A percentile compares a stretch with the other conserved stretches of the same genome.
These are phyloP conservation scores for Fusarium armeniacum DNA, from an alignment of 2,329 filamentous ascomycete species.

Conservation along the genomic window DNA sequence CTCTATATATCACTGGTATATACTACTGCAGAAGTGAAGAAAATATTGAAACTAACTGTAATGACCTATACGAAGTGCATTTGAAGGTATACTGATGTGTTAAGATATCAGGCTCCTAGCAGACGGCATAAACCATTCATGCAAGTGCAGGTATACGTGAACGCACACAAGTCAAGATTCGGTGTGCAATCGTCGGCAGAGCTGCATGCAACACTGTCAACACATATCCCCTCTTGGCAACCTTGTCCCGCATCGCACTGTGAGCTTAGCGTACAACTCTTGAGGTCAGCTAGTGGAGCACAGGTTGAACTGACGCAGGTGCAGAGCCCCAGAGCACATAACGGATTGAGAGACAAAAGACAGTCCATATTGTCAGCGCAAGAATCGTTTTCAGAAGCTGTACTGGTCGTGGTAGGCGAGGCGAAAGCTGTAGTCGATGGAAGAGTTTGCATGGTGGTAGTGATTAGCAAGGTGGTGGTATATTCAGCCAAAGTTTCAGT, in stretches of 20 bases:
- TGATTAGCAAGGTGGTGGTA: not conserved
- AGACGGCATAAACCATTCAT: not conserved
- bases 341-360: not conserved
- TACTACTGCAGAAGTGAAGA: not conserved
- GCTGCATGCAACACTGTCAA: not conserved
- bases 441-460: not conserved
- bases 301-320: not conserved
- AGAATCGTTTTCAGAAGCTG: not conserved
- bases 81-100: too few relatives aligned
- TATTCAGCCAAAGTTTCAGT: not conserved
- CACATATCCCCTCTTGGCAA: not conserved
- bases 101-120: not conserved
- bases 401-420: not conserved
- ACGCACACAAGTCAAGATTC: not conserved
- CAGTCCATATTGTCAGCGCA: not conserved
- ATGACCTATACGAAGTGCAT: not conserved
- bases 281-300: not conserved
- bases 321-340: not conserved
- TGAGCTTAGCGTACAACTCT: not conserved
- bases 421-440: not conserved
- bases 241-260: fast-evolving
- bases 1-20: not conserved
- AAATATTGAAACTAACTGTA: fast-evolving
- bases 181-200: fast-evolving
- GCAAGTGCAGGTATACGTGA: not conserved